Conservation (phyloP, 805 yeast species). For the Millerozyma miso region DNA sequence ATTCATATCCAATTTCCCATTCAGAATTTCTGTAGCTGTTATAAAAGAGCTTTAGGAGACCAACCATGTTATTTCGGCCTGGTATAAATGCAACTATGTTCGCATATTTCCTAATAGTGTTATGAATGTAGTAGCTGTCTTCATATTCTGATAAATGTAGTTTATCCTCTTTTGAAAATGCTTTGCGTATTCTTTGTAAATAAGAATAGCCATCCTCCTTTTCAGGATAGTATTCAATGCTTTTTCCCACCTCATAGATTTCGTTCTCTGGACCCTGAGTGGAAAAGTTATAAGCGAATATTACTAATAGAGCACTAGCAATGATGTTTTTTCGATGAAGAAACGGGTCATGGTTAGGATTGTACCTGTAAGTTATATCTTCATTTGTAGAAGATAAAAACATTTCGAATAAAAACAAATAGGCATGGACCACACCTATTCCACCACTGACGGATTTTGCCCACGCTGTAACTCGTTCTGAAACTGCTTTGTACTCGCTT, state of each 20-base stretch:
- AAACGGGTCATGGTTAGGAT: slow-evolving; percentile 49
- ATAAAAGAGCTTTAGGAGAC: slow-evolving; percentile 47
- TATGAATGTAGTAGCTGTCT: slow-evolving; percentile 35
- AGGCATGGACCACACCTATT: slow-evolving; percentile 56
- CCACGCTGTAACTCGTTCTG: slow-evolving; percentile 51
- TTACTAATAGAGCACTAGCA: slow-evolving; percentile 37
- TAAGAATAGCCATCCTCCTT: slow-evolving; percentile 50
- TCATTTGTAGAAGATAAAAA: slow-evolving; percentile 51
- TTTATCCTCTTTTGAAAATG: slow-evolving; percentile 29
- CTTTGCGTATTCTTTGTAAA: slow-evolving; percentile 44
- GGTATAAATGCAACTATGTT: slow-evolving; percentile 33
- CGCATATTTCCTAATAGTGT: slow-evolving; percentile 39
- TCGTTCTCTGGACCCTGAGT: slow-evolving; percentile 44
- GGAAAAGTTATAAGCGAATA: slow-evolving; percentile 52
- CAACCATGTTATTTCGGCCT: slow-evolving; percentile 49
- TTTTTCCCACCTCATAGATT: slow-evolving; percentile 17
- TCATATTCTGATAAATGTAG: slow-evolving; percentile 2
- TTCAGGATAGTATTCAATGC: slow-evolving; percentile 19
- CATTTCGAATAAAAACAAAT: slow-evolving; percentile 58
- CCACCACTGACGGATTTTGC: slow-evolving; percentile 45
- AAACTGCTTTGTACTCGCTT: slow-evolving; percentile 46
- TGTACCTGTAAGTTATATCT: slow-evolving; percentile 42
- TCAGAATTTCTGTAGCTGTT: slow-evolving; percentile 30
- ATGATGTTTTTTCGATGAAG: slow-evolving; percentile 37
- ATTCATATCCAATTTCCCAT: slow-evolving; percentile 58